A percentile compares a stretch with the other conserved stretches of the same genome.
Evolutionary conservation across 2,329 filamentous ascomycete genomes (phyloP).

Genomic region (Diaporthe sp.): DNA sequence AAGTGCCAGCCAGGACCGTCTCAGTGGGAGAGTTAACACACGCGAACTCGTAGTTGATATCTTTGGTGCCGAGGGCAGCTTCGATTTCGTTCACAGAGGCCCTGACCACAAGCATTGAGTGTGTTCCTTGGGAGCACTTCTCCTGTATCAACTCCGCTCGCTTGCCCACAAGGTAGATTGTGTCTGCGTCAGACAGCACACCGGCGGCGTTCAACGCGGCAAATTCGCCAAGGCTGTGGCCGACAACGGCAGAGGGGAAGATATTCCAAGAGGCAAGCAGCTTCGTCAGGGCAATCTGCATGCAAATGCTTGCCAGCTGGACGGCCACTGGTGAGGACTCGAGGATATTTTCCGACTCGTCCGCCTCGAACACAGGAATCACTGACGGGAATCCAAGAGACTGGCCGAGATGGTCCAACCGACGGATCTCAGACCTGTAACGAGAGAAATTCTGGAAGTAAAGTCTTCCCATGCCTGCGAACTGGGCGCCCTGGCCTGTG

Average conservation of each 20-base stretch:
- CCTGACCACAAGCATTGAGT: slow-evolving; percentile 67
- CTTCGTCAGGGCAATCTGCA: slow-evolving; percentile 68
- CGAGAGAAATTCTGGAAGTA: slow-evolving; percentile 44
- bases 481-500: slow-evolving; percentile 68
- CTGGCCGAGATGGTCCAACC: slow-evolving; percentile 65
- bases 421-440: slow-evolving; percentile 55
- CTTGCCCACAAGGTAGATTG: slow-evolving; percentile 77
- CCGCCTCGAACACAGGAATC: slow-evolving; percentile 62
- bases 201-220: slow-evolving; percentile 78
- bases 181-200: slow-evolving; percentile 77
- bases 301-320: slow-evolving; percentile 65
- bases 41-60: slow-evolving; percentile 62
- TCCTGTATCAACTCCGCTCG: slow-evolving; percentile 75
- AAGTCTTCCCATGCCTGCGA: slow-evolving; percentile 62
- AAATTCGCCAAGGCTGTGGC: slow-evolving; percentile 49
- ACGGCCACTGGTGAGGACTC: slow-evolving; percentile 62
- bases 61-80: slow-evolving; percentile 60
- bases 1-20: slow-evolving; percentile 73
- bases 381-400: slow-evolving; percentile 67
- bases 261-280: slow-evolving; percentile 69
- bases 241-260: slow-evolving; percentile 59
- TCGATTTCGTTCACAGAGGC: slow-evolving; percentile 64
- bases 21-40: slow-evolving; percentile 83
- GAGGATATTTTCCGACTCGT: slow-evolving; percentile 52
- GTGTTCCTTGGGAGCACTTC: slow-evolving; percentile 74